Evolutionary conservation across 2,329 filamentous ascomycete genomes (phyloP).

Genomic region (Pseudocercospora musae): DNA sequence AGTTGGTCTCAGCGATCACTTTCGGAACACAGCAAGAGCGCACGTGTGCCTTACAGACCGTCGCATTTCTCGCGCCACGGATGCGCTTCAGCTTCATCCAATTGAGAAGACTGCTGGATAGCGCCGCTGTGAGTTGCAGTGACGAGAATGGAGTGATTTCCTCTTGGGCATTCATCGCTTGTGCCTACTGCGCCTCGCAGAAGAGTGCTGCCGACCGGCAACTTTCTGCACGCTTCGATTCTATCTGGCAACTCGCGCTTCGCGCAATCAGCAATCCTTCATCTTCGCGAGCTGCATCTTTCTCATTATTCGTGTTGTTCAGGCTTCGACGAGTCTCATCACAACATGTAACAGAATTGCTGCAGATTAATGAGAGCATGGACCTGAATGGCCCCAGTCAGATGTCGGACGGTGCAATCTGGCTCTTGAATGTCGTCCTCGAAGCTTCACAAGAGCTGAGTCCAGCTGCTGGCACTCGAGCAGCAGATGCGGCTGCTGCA

Average conservation of each 20-base stretch:
- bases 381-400: conserved; percentile 77
- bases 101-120: conserved; percentile 16
- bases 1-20: conserved; percentile 39
- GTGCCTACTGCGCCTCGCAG: conserved; percentile 59
- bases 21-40: conserved; percentile 37
- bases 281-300: conserved; percentile 73
- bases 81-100: conserved; percentile 26
- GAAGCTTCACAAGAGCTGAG: conserved; percentile 64
- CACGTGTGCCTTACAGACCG: conserved; percentile 53
- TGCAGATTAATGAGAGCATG: conserved; percentile 71
- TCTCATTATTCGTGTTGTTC: conserved; percentile 67
- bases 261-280: conserved; percentile 67
- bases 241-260: conserved; percentile 71
- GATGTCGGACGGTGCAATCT: conserved; percentile 74
- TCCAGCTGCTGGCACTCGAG: conserved; percentile 64
- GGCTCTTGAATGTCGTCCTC: conserved; percentile 68
- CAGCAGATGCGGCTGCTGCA: conserved; percentile 67
- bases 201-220: conserved; percentile 39
- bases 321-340: conserved; percentile 64
- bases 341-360: conserved; percentile 63
- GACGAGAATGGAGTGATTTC: conserved; percentile 67
- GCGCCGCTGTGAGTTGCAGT: conserved; percentile 30
- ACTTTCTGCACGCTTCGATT: conserved; percentile 59
- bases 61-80: conserved; percentile 49
- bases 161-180: conserved; percentile 82